Base-by-base conservation (phyloP, 306 rosid genomes). In the Morella rubra region DNA sequence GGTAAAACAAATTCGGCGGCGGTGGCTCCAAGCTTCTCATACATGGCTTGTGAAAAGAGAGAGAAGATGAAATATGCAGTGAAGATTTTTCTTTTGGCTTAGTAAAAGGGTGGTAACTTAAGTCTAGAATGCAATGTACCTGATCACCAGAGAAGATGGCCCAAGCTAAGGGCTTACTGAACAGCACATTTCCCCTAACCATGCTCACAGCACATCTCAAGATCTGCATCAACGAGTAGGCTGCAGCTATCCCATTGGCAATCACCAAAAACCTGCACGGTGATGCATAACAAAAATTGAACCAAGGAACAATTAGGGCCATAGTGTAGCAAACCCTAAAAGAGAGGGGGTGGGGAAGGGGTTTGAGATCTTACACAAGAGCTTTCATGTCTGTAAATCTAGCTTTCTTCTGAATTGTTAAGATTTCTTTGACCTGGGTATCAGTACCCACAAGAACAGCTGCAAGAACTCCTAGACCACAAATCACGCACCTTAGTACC, bases 121-220 rank as follows among this genome's bases (percentile, higher is more conserved):
- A 18, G 8, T 5, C 45, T 0, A 40, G 71, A 56, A 58, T 46
- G 20, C 55, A 72, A 54, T 52, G 67, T 84, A 89, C 97, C 98
- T 95, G 97, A 81, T 95, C 97, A 77, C 76, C 89, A 20, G 97
- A 89, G 87, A 95, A 95, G 71, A 88, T 90, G 37, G 76, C 59
- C 98, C 97, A 95, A 81, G 98, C 97, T 69, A 88, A 80, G 68
- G 97, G 90, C 78, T 92, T 95, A 86, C 76, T 90, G 75, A 89
- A 88, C 71, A 90, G 86, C 45, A 79, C 91, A 79, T 60, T 72
- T 79, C 97, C 98, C 47, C 73, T 87, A 62, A 83, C 72, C 89
- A 92, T 83, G 84, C 84, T 74, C 72, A 83, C 79, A 37, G 70
- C 81, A 84, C 96, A 92, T 4, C 89, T 85, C 84, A 90, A n/a